Conservation (phyloP, 1,284 basidiomycete genomes). For the Malassezia obtusa region DNA sequence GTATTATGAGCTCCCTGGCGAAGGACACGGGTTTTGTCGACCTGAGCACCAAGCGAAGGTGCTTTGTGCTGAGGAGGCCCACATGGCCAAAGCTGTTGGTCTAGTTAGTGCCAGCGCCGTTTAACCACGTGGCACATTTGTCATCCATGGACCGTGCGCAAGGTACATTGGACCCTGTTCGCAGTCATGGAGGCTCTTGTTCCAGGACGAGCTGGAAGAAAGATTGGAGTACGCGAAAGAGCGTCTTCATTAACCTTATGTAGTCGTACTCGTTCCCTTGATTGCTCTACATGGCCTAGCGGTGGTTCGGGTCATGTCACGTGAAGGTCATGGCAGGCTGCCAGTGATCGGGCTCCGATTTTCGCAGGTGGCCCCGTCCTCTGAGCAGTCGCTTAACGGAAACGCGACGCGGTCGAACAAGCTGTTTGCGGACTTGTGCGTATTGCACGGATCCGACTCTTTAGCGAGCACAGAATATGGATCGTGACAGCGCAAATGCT, state of each 20-base stretch:
- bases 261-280: too few species aligned
- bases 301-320: background rate
- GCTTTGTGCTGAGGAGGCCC: slow-evolving; percentile 16
- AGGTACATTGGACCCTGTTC: background rate
- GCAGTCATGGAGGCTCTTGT: too few species aligned
- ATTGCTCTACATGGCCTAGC: too few species aligned
- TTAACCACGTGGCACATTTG: background rate
- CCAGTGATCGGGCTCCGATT: slow-evolving; percentile 1
- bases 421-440: background rate
- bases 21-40: slow-evolving; percentile 29
- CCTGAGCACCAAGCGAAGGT: slow-evolving; percentile 10
- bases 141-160: slow-evolving; percentile 16
- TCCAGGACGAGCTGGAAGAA: too few species aligned
- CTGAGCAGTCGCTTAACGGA: background rate
- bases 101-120: background rate
- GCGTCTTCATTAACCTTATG: too few species aligned
- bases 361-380: background rate
- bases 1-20: slow-evolving; percentile 30
- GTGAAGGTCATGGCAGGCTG: background rate
- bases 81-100: background rate
- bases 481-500: slow-evolving; percentile 23
- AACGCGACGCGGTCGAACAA: background rate
- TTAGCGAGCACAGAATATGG: slow-evolving; percentile 15
- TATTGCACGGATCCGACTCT: background rate
- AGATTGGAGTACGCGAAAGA: too few species aligned